Conservation (phyloP, 192 early-diverging fungal species). For the Podila epigama region DNA sequence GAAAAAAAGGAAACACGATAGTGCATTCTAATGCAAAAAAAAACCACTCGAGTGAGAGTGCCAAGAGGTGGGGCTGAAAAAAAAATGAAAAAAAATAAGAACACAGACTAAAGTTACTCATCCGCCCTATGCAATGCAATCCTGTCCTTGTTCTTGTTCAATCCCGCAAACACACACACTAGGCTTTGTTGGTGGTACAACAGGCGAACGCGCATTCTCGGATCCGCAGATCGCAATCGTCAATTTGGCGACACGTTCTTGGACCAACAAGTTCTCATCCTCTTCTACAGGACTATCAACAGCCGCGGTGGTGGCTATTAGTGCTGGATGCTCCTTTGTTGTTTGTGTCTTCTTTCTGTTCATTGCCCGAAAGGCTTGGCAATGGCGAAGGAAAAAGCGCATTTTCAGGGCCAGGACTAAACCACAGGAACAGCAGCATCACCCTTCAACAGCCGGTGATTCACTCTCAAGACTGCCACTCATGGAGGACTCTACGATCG, state of each 20-base stretch:
- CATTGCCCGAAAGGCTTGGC: background rate
- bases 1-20: background rate
- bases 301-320: conserved; percentile 14
- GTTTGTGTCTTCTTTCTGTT: conserved; percentile 1
- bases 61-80: background rate
- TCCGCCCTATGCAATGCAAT: background rate
- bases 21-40: too few relatives aligned
- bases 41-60: too few relatives aligned
- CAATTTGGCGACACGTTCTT: conserved; percentile 18
- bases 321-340: background rate
- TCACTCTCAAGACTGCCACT: conserved; percentile 2
- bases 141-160: background rate
- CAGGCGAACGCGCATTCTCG: conserved; percentile 6
- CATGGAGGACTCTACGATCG: background rate
- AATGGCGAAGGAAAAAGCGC: background rate
- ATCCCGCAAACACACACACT: background rate
- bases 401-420: background rate
- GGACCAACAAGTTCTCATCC: conserved; percentile 7
- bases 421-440: background rate
- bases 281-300: background rate
- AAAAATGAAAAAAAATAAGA: background rate
- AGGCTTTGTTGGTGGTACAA: background rate
- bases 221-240: conserved; percentile 29
- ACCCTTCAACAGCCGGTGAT: background rate
- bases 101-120: background rate